Percentiles rank a stretch among this genome's conserved stretches.
Evolutionary conservation across 2,329 filamentous ascomycete genomes (phyloP).

Genomic region (Tolypocladium cylindrosporum): DNA sequence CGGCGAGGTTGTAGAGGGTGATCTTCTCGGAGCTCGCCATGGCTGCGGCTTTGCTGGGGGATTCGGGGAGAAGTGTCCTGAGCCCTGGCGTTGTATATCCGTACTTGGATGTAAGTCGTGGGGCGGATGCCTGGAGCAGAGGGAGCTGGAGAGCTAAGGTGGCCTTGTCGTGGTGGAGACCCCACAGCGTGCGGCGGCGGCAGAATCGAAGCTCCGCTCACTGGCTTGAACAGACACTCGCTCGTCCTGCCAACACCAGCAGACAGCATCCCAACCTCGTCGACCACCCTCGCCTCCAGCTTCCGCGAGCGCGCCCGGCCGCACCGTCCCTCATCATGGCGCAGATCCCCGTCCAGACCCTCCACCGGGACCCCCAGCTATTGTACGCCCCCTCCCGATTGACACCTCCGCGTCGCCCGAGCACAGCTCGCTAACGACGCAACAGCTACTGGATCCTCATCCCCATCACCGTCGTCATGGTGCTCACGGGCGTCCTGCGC

Average conservation of each 20-base stretch:
- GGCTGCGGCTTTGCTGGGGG: conserved; percentile 1
- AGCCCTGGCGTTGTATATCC: neutral
- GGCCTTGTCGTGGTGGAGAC: neutral
- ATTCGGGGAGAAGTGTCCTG: neutral
- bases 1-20: conserved; percentile 56
- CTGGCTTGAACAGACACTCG: neutral
- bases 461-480: conserved; percentile 96
- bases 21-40: conserved; percentile 43
- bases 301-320: conserved; percentile 3
- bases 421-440: neutral
- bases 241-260: neutral
- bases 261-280: neutral
- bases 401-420: neutral
- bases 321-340: conserved; percentile 51
- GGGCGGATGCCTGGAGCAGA: neutral
- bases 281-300: neutral
- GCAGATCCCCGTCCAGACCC: conserved; percentile 80
- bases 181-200: conserved; percentile 5
- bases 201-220: conserved; percentile 10
- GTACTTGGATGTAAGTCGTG: neutral
- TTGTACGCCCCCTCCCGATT: conserved; percentile 54
- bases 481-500: conserved; percentile 87
- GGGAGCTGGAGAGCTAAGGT: neutral
- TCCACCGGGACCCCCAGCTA: conserved; percentile 94
- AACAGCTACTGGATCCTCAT: conserved; percentile 96